phyloP scores from a whole-genome alignment of 2,329 filamentous ascomycete genomes.

The Cercospora sp. region DNA sequence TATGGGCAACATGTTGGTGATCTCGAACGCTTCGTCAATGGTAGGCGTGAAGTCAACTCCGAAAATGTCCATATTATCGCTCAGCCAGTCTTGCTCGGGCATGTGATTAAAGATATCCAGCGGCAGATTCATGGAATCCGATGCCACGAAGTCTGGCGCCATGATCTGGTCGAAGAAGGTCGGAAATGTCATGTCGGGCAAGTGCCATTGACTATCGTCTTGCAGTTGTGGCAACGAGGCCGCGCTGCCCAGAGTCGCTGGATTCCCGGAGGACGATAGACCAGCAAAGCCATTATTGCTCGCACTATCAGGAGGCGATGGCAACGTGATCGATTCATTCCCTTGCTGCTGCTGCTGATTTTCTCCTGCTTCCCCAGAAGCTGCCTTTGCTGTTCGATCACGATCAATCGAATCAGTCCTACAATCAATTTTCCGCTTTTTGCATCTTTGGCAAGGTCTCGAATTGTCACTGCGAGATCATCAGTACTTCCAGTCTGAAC shows the following conservation, averaged over 20 bases:
- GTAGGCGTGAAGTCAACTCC: constrained; percentile 26
- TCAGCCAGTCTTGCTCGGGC: constrained; percentile 23
- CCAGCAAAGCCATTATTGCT: neutral
- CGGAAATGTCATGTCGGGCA: constrained; percentile 14
- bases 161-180: constrained; percentile 30
- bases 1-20: neutral
- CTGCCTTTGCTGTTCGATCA: neutral
- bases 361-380: neutral
- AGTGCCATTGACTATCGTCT: neutral
- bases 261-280: neutral
- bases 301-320: neutral
- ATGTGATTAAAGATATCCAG: constrained; percentile 23
- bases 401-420: constrained; percentile 7
- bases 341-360: neutral
- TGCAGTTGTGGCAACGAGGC: neutral
- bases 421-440: constrained; percentile 17
- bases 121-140: constrained; percentile 12
- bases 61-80: constrained; percentile 23
- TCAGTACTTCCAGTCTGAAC: neutral
- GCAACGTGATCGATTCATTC: neutral
- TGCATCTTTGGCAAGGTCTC: constrained; percentile 34
- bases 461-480: constrained; percentile 25
- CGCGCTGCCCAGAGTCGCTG: neutral
- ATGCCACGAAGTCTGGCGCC: constrained; percentile 23
- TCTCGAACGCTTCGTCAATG: constrained; percentile 22